Evolutionary conservation across 495 filamentous ascomycete genomes (phyloP).

Genomic region (Rhizodiscina lignyota): DNA sequence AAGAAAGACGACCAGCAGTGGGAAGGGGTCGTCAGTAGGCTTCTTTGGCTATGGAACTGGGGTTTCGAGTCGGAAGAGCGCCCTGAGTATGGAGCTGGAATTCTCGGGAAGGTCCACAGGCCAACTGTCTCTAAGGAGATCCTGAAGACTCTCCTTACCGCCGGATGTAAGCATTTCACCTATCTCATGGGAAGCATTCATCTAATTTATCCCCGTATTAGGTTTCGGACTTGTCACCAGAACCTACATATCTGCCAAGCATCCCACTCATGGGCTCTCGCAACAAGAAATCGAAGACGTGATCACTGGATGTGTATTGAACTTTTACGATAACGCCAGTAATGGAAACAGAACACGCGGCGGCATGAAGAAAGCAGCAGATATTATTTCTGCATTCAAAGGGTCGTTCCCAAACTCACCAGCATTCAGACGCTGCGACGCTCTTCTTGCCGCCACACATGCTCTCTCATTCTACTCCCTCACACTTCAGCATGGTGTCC

Average conservation of each 20-base stretch:
- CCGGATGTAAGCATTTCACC: constrained; percentile 35
- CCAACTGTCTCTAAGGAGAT: constrained; percentile 57
- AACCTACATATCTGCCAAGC: constrained; percentile 43
- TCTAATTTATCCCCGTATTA: no score
- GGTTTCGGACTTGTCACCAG: constrained; percentile 34
- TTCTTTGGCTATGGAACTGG: constrained; percentile 78
- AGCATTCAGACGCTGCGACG: constrained; percentile 38
- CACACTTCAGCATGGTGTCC: constrained; percentile 77
- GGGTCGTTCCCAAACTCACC: not conserved
- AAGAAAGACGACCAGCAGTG: constrained; percentile 51
- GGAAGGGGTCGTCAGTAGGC: constrained; percentile 43
- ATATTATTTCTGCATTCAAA: constrained; percentile 37
- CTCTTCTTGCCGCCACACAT: constrained; percentile 75
- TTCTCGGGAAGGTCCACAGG: constrained; percentile 51
- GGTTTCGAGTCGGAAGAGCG: constrained; percentile 29
- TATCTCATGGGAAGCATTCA: not conserved
- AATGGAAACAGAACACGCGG: constrained; percentile 76
- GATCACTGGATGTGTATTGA: constrained; percentile 49
- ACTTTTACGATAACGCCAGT: constrained; percentile 73
- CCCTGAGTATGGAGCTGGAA: constrained; percentile 30
- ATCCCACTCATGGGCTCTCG: constrained; percentile 31
- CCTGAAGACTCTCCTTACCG: constrained; percentile 54
- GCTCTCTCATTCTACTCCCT: constrained; percentile 75
- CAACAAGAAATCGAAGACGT: constrained; percentile 41
- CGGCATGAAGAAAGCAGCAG: constrained; percentile 66